A percentile compares a stretch with the other conserved stretches of the same genome.
Evolutionary conservation across 2,329 filamentous ascomycete genomes (phyloP).

Genomic region (Xylariaceae sp.): DNA sequence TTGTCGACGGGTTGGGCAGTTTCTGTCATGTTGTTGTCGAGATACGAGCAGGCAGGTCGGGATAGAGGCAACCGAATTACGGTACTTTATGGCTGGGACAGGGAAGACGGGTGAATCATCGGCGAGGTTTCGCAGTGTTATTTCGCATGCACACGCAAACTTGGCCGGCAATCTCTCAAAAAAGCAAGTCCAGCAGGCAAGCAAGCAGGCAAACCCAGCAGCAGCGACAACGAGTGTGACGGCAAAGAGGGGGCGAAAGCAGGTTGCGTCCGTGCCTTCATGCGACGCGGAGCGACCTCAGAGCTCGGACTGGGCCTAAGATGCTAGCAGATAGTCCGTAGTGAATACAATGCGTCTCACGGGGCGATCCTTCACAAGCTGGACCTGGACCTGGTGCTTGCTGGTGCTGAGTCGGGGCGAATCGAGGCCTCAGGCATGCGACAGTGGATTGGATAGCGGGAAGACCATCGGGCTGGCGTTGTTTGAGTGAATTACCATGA

Average conservation of each 20-base stretch:
- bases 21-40: slow-evolving; percentile 28
- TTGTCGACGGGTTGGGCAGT: slow-evolving; percentile 29
- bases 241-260: neutral
- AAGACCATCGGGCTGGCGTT: slow-evolving; percentile 5
- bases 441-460: slow-evolving; percentile 3
- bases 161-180: neutral
- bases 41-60: slow-evolving; percentile 3
- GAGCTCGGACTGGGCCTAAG: too few relatives aligned
- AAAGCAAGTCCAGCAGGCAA: too few relatives aligned
- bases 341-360: too few relatives aligned
- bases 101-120: slow-evolving; percentile 1
- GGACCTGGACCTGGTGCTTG: too few relatives aligned
- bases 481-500: neutral
- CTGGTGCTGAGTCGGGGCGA: neutral
- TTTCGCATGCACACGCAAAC: slow-evolving; percentile 2
- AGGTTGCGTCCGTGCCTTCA: neutral
- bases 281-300: neutral
- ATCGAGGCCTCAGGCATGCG: slow-evolving; percentile 9
- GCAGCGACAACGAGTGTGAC: too few relatives aligned
- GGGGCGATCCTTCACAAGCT: neutral
- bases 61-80: slow-evolving; percentile 5
- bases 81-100: slow-evolving; percentile 2
- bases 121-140: slow-evolving; percentile 8
- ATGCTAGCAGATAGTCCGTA: too few relatives aligned
- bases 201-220: too few relatives aligned